These are phyloP conservation scores for Monilinia laxa DNA, from an alignment of 2,329 filamentous ascomycete genomes.

Conservation along the genomic window DNA sequence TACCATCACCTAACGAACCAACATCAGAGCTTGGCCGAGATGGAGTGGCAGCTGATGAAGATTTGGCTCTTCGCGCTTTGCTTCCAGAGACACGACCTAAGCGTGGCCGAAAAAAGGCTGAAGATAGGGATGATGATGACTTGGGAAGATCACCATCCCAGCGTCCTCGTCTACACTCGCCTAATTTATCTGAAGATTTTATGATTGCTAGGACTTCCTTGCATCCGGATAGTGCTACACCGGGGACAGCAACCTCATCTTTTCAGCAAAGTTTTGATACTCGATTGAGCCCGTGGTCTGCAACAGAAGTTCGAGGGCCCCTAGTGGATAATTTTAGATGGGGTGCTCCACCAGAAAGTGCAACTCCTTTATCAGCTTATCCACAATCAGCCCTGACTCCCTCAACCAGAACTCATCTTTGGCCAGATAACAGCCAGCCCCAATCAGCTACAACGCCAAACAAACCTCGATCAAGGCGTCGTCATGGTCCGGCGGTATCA, in stretches of 20 bases:
- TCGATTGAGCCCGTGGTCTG: slow-evolving; percentile 37
- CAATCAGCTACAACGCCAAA: slow-evolving; percentile 72
- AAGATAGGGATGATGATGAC: slow-evolving; percentile 55
- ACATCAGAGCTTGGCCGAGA: slow-evolving; percentile 68
- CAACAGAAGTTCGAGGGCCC: slow-evolving; percentile 31
- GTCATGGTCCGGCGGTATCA: slow-evolving; percentile 83
- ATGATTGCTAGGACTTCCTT: slow-evolving; percentile 39
- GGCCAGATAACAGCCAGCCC: slow-evolving; percentile 57
- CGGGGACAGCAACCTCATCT: slow-evolving; percentile 43
- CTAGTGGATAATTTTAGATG: slow-evolving; percentile 36
- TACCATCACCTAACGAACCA: slow-evolving; percentile 65
- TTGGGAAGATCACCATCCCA: slow-evolving; percentile 55
- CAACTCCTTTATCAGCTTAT: slow-evolving; percentile 67
- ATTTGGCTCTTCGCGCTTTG: slow-evolving; percentile 80
- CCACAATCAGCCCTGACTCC: slow-evolving; percentile 78
- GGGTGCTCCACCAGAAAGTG: slow-evolving; percentile 50
- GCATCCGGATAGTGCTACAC: slow-evolving; percentile 42
- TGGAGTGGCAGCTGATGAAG: slow-evolving; percentile 81
- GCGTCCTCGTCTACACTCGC: slow-evolving; percentile 60
- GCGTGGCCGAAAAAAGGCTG: slow-evolving; percentile 61
- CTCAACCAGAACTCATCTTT: slow-evolving; percentile 46
- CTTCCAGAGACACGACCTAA: slow-evolving; percentile 72
- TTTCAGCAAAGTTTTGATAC: slow-evolving; percentile 34
- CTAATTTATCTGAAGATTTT: slow-evolving; percentile 46
- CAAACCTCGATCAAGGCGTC: slow-evolving; percentile 55